Evolutionary conservation across 1,284 basidiomycete genomes (phyloP).

Genomic region (Cryptococcus sp.): DNA sequence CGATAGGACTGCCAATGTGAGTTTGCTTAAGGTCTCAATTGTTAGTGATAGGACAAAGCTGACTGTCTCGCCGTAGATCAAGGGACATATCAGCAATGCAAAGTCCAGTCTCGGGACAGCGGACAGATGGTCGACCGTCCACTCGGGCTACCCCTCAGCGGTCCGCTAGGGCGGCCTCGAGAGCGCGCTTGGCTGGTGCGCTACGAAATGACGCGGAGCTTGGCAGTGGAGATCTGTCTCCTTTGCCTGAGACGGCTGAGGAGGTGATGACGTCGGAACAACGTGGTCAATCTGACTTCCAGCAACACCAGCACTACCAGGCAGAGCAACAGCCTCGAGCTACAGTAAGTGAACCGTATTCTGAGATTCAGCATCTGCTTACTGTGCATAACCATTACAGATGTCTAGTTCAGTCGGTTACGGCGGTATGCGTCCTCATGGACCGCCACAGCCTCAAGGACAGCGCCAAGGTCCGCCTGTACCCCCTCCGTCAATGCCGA

Average conservation of each 20-base stretch:
- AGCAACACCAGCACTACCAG: no score
- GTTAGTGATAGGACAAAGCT: not conserved
- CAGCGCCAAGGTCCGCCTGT: no score
- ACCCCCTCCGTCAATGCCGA: conserved; percentile 33
- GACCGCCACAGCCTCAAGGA: no score
- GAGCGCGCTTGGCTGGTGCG: conserved; percentile 34
- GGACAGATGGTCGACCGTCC: conserved; percentile 4
- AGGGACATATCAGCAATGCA: conserved; percentile 14
- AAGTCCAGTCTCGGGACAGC: conserved; percentile 11
- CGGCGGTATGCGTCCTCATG: no score
- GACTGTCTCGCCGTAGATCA: conserved; percentile 10
- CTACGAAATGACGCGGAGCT: conserved; percentile 29
- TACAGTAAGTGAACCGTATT: no score
- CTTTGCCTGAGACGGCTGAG: conserved; percentile 29
- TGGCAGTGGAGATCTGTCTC: conserved; percentile 20
- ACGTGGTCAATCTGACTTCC: not conserved
- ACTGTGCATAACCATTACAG: no score
- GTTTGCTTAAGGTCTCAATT: conserved; percentile 2
- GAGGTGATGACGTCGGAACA: conserved; percentile 5
- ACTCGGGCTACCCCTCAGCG: conserved; percentile 16
- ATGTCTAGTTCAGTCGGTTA: no score
- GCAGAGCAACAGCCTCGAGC: no score
- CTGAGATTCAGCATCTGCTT: no score
- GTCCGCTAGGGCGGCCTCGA: conserved; percentile 5
- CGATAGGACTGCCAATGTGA: conserved; percentile 31